Base-by-base conservation (phyloP, 2,329 filamentous ascomycete species). In the Colletotrichum plurivorum region DNA sequence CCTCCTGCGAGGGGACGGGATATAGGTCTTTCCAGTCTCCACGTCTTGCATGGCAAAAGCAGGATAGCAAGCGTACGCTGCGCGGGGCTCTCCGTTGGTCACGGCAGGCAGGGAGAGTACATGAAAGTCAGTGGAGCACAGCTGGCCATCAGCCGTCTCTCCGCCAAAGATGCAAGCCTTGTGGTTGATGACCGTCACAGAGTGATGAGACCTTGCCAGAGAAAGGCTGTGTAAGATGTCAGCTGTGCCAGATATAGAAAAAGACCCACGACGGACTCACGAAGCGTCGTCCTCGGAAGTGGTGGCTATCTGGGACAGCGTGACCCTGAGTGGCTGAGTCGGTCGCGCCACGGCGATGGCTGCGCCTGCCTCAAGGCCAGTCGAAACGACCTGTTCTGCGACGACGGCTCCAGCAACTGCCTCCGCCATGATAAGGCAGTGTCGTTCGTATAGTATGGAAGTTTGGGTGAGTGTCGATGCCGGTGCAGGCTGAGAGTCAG, bases 111-210 rank as follows among this genome's bases (percentile, higher is more conserved):
- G 74, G 13, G 87, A 84, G 59, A 89, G 76, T 22, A 85, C 81
- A 72, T 88, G 84, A 57, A 89, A 82, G 61, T 83, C 82, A 73
- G 85, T 85, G 63, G 82, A 80, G 39, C 84, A 85, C 27, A 87
- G 78, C 66, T 79, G 69, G 69, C 80, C 73, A 48, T 73, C 74
- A 51, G 76, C 73, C 1, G 72, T 76, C 73, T 83, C 80, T 60
- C 87, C 87, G 7, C 87, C 87, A 70, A 88, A 88, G 61, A 89
- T 84, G 74, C 88, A 88, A 36, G 86, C 86, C 71, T 85, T 84
- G 60, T 84, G 82, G 67, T 84, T 84, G 71, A 89, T 80, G 53
- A 87, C 77, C 4, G 85, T 87, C 55, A 89, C 73, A 3, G 85
- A 85, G 75, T 89, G 87, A 52, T 83, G 76, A 9, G 83, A 82